Percentiles rank a stretch among this genome's conserved stretches.
Conservation (phyloP, 129 eudicot species). For the Rutidosis leptorrhynchoides region DNA sequence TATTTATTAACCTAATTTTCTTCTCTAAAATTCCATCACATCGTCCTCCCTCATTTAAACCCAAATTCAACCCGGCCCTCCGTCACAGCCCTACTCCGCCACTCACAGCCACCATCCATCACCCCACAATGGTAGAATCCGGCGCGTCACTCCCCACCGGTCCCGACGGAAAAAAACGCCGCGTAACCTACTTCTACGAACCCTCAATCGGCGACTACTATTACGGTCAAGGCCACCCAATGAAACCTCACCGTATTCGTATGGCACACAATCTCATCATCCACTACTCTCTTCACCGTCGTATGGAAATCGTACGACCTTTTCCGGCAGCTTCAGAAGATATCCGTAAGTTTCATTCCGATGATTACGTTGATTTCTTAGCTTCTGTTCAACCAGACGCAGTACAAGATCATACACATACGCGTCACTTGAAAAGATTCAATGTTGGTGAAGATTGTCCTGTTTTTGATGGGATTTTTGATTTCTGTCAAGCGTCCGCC, state of each 20-base stretch:
- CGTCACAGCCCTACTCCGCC: not conserved
- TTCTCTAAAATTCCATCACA: not conserved
- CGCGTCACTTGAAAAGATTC: conserved; percentile 52
- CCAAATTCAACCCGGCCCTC: not conserved
- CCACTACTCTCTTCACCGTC: conserved; percentile 75
- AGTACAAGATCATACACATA: conserved; percentile 41
- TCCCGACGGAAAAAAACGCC: conserved; percentile 74
- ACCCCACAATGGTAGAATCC: conserved; percentile 38
- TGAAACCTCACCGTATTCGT: conserved; percentile 94
- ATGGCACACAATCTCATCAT: conserved; percentile 88
- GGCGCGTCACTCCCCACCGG: conserved; percentile 77
- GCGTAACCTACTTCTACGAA: conserved; percentile 86
- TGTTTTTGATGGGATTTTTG: conserved; percentile 70
- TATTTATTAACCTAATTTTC: not conserved
- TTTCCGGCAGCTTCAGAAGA: conserved; percentile 66
- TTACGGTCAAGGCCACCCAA: conserved; percentile 95
- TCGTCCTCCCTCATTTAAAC: not conserved
- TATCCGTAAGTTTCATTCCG: conserved; percentile 67
- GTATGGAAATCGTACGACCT: conserved; percentile 74
- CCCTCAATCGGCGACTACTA: conserved; percentile 86
- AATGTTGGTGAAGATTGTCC: conserved; percentile 94
- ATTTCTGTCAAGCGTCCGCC: conserved; percentile 79
- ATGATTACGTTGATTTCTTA: conserved; percentile 71
- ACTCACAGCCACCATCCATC: not conserved
- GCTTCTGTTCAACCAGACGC: conserved; percentile 61